Evolutionary conservation across 345 rosid genomes (phyloP), one percentile per base, ranked within the genome.

Genomic region (Aethionema arabicum): DNA sequence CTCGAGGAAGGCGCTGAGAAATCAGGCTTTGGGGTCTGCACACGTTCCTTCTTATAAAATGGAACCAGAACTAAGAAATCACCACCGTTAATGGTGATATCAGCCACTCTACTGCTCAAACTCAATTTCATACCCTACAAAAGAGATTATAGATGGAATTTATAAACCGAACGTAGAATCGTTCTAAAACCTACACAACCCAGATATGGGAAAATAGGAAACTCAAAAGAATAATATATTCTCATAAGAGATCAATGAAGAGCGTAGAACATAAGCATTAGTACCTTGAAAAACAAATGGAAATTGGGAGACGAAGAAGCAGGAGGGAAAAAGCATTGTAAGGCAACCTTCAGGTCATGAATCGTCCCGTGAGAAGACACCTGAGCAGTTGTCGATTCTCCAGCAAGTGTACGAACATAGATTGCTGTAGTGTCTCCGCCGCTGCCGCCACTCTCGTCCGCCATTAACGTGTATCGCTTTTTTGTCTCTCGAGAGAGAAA

Each of bases 31-130:
- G 43, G 69, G 0, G 65, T 46, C 56, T 69, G 79, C 38, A 64
- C 50, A 56, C 61, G 66, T 16, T 79, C 80, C 76, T 87, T 92
- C 86, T 83, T 92, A 40, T 62, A 46, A 53, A 82, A 83, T 2
- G 91, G 91, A 75, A 84, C 70, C 40, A 90, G 69, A 55, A 84
- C 91, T 33, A 92, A 43, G 41, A 89, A 83, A 44, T 92, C 95
- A 38, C 77, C 88, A 0, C 68, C 67, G 49, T 59, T 75, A 32
- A 69, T 53, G 29, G 50, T 48, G 52, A 78, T 77, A 13, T 62
- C 46, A 58, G 70, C 42, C 29, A 90, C 59, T 53, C 47, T 72
- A 78, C 56, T 63, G 41, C 54, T 75, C 79, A 74, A 52, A 54
- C 72, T 73, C 82, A 87, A 66, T 61, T 80, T 85, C 56, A 70